Evolutionary conservation across 1,284 basidiomycete genomes (phyloP).

Genomic region (Sanghuangporus sanghuang): DNA sequence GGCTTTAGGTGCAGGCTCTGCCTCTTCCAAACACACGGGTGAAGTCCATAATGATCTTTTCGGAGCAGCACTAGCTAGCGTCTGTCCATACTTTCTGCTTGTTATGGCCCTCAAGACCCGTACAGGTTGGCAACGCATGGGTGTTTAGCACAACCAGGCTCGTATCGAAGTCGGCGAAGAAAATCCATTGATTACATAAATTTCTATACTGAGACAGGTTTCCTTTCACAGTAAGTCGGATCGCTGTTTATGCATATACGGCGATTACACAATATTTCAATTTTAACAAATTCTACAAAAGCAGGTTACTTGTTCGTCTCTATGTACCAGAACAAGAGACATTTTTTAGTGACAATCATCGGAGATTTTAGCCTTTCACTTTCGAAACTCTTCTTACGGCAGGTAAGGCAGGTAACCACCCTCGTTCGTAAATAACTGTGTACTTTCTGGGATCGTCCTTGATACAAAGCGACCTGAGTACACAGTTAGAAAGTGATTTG

Average conservation of each 20-base stretch:
- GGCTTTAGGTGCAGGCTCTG: not conserved
- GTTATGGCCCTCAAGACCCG: conserved; percentile 31
- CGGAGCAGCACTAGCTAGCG: conserved; percentile 43
- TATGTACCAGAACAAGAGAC: not conserved
- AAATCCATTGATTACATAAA: too few species aligned
- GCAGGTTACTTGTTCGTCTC: not conserved
- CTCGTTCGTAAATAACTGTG: conserved; percentile 32
- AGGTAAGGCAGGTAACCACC: conserved; percentile 42
- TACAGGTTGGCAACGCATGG: not conserved
- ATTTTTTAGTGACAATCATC: not conserved
- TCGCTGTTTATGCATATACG: too few species aligned
- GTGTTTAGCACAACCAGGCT: not conserved
- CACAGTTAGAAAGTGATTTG: not conserved
- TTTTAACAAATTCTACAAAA: too few species aligned
- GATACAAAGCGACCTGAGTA: conserved; percentile 45
- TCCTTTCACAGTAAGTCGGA: too few species aligned
- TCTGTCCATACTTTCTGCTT: conserved; percentile 62
- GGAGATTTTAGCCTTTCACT: not conserved
- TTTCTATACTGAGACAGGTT: too few species aligned
- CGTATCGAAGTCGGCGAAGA: too few species aligned
- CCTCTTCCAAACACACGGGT: not conserved
- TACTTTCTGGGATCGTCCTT: conserved; percentile 54
- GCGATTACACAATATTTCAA: too few species aligned
- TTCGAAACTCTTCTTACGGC: conserved; percentile 19
- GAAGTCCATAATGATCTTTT: conserved; percentile 33